Evolutionary conservation across 805 yeast species (phyloP).

Genomic region (Alloascoidea hylecoeti): DNA sequence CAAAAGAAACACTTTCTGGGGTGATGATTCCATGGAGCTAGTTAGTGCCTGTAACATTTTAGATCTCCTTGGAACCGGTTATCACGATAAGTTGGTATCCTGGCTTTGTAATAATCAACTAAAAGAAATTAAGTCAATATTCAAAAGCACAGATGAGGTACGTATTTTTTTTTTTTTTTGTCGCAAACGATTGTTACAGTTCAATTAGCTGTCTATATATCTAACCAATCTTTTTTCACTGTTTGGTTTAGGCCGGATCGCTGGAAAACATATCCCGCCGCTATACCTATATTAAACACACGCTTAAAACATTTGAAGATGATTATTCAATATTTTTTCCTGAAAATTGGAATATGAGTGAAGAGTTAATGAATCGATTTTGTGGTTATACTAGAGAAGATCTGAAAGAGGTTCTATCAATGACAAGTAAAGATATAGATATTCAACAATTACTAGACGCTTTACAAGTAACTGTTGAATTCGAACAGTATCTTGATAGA

Average conservation of each 20-base stretch:
- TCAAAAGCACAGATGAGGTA: slow-evolving; percentile 59
- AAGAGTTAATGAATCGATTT: slow-evolving; percentile 44
- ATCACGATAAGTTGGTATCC: slow-evolving; percentile 42
- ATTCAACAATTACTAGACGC: slow-evolving; percentile 57
- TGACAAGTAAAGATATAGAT: slow-evolving; percentile 27
- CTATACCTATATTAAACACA: slow-evolving; percentile 66
- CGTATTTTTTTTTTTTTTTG: too few relatives aligned
- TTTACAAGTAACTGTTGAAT: slow-evolving; percentile 66
- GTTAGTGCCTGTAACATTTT: slow-evolving; percentile 60
- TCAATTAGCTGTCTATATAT: too few relatives aligned
- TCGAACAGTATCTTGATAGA: slow-evolving; percentile 62
- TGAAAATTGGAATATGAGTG: slow-evolving; percentile 52
- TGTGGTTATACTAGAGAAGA: slow-evolving; percentile 61
- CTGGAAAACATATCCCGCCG: slow-evolving; percentile 76
- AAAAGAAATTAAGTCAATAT: slow-evolving; percentile 62
- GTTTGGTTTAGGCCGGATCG: slow-evolving; percentile 51
- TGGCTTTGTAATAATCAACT: slow-evolving; percentile 66
- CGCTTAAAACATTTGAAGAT: slow-evolving; percentile 43
- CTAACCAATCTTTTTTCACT: not conserved
- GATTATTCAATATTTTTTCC: slow-evolving; percentile 48
- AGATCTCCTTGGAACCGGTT: slow-evolving; percentile 44
- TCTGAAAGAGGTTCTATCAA: slow-evolving; percentile 34
- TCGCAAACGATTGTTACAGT: too few relatives aligned
- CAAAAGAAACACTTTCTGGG: slow-evolving; percentile 16
- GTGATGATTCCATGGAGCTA: slow-evolving; percentile 11